Evolutionary conservation across 1,284 basidiomycete genomes (phyloP), one percentile per base, ranked within the genome.

Genomic region (Fomitopsis schrenkii): DNA sequence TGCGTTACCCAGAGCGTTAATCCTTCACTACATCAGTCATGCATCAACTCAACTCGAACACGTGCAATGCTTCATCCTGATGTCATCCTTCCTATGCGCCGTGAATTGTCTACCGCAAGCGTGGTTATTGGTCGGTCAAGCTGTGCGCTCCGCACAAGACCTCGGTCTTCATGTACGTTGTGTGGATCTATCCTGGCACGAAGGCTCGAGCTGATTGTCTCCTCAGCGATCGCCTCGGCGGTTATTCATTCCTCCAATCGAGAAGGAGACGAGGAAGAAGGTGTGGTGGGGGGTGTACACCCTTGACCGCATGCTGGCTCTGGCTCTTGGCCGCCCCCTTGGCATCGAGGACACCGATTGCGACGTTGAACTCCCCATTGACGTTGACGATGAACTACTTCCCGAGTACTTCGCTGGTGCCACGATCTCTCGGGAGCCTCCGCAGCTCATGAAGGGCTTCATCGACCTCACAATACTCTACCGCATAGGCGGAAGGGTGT

Each of bases 231-330:
- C 91, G 3, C 89, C 92, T 8, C 84, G 88, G 57, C 84, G 91
- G 50, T 81, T 94, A 60, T 73, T 80, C 15, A 79, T 94, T 46
- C 77, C 84, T 30, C 80, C 88, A 44, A 83, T 91, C 48, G 91
- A 95, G 72, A 94, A 94, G 75, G 93, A 95, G 75, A 92, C 92
- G 0, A 86, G 93, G 38, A 80, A 89, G 58, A 92, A 94, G 74
- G 88, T 94, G 54, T 95, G 94, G 92, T 95, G 93, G 92, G 88
- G 90, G 41, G 89, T 94, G 30, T 95, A 95, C 70, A 87, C 87
- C 17, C 79, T 95, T 33, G 94, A 95, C 73, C 87, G 93, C 59
- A 93, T 95, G 90, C 86, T 95, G 33, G 94, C 94, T 22, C 83
- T 95, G 59, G 88, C 93, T 14, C 80, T 95, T 9, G 93, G 93